These are phyloP conservation scores for Capsicum chinense DNA, from an alignment of 257 asterid species.

Conservation along the genomic window DNA sequence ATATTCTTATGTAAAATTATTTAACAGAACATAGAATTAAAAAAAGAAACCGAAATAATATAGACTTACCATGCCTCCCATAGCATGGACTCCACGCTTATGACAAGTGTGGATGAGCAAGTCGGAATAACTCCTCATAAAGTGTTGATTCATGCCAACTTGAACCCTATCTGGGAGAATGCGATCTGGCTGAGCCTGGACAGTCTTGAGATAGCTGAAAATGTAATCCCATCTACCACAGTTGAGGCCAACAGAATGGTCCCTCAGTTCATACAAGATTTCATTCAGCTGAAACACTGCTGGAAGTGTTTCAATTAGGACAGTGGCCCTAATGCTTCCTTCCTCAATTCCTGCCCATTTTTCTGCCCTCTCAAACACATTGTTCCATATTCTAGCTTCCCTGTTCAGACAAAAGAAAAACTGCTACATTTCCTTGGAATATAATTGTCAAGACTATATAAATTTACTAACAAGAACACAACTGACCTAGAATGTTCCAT, in stretches of 20 bases:
- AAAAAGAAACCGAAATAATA: neutral
- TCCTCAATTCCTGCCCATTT: slow-evolving; percentile 64
- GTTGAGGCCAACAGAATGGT: slow-evolving; percentile 84
- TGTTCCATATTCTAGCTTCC: slow-evolving; percentile 93
- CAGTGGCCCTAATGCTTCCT: slow-evolving; percentile 96
- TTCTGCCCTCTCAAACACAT: slow-evolving; percentile 78
- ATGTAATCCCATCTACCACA: slow-evolving; percentile 99
- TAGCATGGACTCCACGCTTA: slow-evolving; percentile 89
- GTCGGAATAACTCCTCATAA: slow-evolving; percentile 89
- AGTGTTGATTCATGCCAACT: slow-evolving; percentile 93
- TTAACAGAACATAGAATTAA: neutral
- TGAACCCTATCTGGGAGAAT: slow-evolving; percentile 83
- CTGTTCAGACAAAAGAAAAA: slow-evolving; percentile 43
- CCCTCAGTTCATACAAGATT: slow-evolving; percentile 75
- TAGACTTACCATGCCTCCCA: slow-evolving; percentile 89
- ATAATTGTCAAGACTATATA: neutral
- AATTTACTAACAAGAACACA: neutral
- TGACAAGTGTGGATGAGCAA: slow-evolving; percentile 89
- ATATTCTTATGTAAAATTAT: neutral
- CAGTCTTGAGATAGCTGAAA: slow-evolving; percentile 94
- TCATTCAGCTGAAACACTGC: slow-evolving; percentile 98
- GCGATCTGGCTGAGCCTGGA: slow-evolving; percentile 86
- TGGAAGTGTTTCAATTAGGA: slow-evolving; percentile 89
- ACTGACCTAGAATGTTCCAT: slow-evolving; percentile 88
- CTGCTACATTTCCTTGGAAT: neutral